phyloP scores from a whole-genome alignment of 202 grass and related monocot species.

The Schoenoplectus triqueter region DNA sequence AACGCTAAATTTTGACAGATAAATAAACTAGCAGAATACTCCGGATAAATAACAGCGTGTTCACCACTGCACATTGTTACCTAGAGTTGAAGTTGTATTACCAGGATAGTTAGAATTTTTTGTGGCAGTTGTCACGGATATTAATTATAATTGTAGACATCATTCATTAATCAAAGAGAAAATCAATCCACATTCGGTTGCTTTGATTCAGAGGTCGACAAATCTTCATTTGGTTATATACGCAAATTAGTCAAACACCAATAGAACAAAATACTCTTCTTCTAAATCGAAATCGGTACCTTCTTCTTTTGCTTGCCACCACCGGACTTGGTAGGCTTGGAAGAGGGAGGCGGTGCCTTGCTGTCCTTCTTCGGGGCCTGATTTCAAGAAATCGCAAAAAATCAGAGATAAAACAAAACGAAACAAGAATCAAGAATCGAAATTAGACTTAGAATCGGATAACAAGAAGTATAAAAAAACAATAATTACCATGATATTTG shows the following conservation, averaged over 20 bases:
- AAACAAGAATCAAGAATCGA: neutral
- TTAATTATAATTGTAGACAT: neutral
- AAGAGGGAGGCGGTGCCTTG: slow-evolving; percentile 61
- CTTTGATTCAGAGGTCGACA: no score
- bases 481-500: slow-evolving; percentile 3
- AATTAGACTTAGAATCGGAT: neutral
- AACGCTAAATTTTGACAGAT: neutral
- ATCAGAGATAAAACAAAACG: neutral
- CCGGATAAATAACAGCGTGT: neutral
- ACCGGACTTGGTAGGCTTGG: slow-evolving; percentile 78
- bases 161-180: neutral
- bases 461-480: no score
- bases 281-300: slow-evolving; percentile 32
- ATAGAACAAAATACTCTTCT: neutral
- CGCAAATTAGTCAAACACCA: neutral
- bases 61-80: no score
- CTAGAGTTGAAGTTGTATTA: no score
- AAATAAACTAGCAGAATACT: neutral
- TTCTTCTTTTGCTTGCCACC: slow-evolving; percentile 90
- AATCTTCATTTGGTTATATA: no score
- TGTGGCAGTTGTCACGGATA: neutral
- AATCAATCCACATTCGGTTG: neutral
- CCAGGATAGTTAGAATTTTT: no score
- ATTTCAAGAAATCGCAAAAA: neutral
- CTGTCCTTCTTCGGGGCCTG: slow-evolving; percentile 86